Percentiles rank a stretch among this genome's conserved stretches.
Conservation (phyloP, 345 rosid genomes). For the Litchi chinensis region DNA sequence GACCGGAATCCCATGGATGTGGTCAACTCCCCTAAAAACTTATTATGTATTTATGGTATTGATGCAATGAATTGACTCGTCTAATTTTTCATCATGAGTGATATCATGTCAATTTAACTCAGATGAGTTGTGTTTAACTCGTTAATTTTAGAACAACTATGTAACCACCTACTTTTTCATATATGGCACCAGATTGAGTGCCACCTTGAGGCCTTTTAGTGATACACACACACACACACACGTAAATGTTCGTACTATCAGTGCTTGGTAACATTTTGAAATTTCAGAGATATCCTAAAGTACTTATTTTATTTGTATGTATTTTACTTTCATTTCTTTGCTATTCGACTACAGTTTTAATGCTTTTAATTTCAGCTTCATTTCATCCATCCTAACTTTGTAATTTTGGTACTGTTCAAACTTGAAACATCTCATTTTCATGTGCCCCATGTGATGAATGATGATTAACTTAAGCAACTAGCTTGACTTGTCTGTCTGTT, state of each 20-base stretch:
- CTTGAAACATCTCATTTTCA: not conserved
- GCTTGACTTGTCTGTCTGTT: slow-evolving; percentile 14
- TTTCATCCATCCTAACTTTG: not conserved
- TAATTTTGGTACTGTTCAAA: not conserved
- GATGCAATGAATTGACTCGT: not conserved
- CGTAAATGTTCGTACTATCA: too few species aligned
- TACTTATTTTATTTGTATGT: not conserved
- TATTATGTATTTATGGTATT: not conserved
- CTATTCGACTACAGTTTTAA: not conserved
- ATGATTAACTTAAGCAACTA: not conserved
- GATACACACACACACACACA: too few species aligned
- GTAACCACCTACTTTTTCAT: not conserved
- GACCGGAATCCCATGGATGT: too few species aligned
- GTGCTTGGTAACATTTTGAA: not conserved
- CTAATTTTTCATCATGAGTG: not conserved
- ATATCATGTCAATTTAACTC: not conserved
- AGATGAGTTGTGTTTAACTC: not conserved
- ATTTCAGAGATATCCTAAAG: not conserved
- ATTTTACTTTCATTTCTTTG: not conserved
- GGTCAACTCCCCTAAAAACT: too few species aligned
- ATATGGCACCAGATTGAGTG: not conserved
- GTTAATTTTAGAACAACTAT: not conserved
- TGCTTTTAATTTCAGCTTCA: slow-evolving; percentile 6
- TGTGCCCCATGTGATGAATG: not conserved
- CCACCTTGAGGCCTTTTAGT: not conserved